Conservation (phyloP, 192 early-diverging fungal genomes). For the Bifiguratus adelaidae region DNA sequence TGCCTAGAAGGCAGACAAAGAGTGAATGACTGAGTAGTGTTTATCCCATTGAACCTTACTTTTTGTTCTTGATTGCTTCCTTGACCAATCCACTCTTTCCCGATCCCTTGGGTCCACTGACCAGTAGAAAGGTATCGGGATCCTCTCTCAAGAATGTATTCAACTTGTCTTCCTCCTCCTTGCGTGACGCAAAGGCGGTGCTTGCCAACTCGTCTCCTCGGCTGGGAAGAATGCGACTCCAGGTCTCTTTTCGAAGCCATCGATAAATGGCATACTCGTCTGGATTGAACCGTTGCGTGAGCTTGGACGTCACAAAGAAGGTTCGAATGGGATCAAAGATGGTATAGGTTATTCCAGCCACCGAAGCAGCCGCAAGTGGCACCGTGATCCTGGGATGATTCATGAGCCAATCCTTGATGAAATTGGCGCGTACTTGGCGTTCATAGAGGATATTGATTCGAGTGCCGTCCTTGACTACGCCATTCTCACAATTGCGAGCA, state of each 20-base stretch:
- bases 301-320: conserved; percentile 79
- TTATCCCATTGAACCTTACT: conserved; percentile 16
- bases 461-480: conserved; percentile 59
- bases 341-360: conserved; percentile 70
- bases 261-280: conserved; percentile 46
- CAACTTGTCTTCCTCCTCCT: conserved; percentile 41
- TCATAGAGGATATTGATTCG: conserved; percentile 51
- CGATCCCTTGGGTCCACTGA: conserved; percentile 75
- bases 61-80: conserved; percentile 51
- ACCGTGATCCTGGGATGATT: conserved; percentile 70
- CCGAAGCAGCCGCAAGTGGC: conserved; percentile 62
- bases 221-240: conserved; percentile 26
- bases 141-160: conserved; percentile 42
- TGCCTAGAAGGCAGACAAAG: conserved; percentile 13
- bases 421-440: conserved; percentile 40
- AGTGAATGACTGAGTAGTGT: not conserved
- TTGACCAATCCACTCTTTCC: conserved; percentile 72
- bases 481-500: conserved; percentile 88
- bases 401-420: conserved; percentile 50
- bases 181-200: too few relatives aligned
- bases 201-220: too few relatives aligned
- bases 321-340: conserved; percentile 88
- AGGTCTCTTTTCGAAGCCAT: conserved; percentile 46
- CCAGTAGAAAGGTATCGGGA: conserved; percentile 68
- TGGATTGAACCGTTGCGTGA: conserved; percentile 70